Conservation (phyloP, 169 alveolate species). For the Eimeria sp. region DNA sequence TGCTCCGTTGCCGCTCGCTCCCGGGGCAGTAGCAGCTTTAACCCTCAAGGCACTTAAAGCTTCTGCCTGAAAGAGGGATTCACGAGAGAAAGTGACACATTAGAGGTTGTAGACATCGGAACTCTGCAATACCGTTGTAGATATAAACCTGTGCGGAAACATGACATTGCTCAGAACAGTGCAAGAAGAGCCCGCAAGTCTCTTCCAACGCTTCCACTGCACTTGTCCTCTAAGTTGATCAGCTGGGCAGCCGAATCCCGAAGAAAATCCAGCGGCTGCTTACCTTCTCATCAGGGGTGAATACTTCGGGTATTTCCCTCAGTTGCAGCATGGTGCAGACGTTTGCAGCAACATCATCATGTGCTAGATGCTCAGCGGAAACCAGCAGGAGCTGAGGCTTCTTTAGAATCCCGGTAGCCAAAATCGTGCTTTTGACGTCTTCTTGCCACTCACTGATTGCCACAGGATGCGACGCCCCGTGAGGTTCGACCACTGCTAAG, state of each 20-base stretch:
- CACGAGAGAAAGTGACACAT: not conserved
- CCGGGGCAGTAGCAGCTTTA: not conserved
- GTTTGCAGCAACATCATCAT: constrained; percentile 96
- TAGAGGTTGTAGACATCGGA: not conserved
- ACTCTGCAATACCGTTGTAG: not conserved
- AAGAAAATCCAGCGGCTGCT: not conserved
- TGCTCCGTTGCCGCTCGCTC: not conserved
- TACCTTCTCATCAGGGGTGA: constrained; percentile 93
- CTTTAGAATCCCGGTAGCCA: constrained; percentile 96
- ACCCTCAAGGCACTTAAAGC: constrained; percentile 44
- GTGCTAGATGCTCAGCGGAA: constrained; percentile 87
- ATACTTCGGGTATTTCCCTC: constrained; percentile 96
- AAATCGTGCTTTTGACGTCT: constrained; percentile 94
- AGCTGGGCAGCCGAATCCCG: not conserved
- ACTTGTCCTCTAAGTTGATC: not conserved
- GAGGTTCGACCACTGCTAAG: constrained; percentile 91
- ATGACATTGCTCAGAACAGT: not conserved
- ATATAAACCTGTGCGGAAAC: not conserved
- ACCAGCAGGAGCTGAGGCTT: constrained; percentile 93
- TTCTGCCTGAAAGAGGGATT: constrained; percentile 49
- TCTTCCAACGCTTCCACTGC: not conserved
- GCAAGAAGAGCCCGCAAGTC: not conserved
- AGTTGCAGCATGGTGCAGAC: constrained; percentile 94
- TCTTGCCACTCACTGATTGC: constrained; percentile 94
- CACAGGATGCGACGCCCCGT: constrained; percentile 92